Base-by-base conservation (phyloP, 192 early-diverging fungal genomes). In the Anaeromyces robustus region DNA sequence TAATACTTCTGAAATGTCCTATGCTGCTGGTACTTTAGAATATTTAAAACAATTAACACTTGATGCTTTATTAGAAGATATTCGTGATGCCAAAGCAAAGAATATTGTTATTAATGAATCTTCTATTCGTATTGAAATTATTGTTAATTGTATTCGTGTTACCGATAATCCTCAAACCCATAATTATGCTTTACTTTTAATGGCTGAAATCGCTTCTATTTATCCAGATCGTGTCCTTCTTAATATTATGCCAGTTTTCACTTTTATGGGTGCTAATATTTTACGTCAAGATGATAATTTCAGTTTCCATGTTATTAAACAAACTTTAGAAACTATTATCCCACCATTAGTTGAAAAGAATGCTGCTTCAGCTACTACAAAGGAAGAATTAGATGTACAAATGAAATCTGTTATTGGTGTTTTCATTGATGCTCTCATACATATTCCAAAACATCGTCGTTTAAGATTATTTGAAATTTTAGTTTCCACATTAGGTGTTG, bases 171-270 rank as follows among this genome's bases (percentile, higher is more conserved):
- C 97, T 29, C 96, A 98, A 86, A 98, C 96, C 19, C 95, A 96
- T 86, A 97, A 96, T 88, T 90, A 92, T 78, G 87, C 92, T 39
- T 89, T 99, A 37, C 86, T 95, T 30, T 85, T 99, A 79, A 90
- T 99, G 91, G 92, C 95, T 0, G 89, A 94, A 16, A 92, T 98
- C 39, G 96, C 95, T 0, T 87, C 87, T 12, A 83, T 93, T 77
- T 93, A 91, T 82, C 94, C 97, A 6, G 91, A 96, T 39, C 87
- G 87, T 78, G 96, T 99, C 9, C 87, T 99, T 29, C 89, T 94
- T 81, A 94, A 95, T 85, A 93, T 96, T 78, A 97, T 99, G 93
- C 95, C 96, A 29, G 92, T 98, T 30, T 99, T 99, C 83, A 99
- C 95, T 18, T 98, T 98, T 83, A 96, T 99, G 96, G 96, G 96